phyloP scores from a whole-genome alignment of 768 basidiomycete species.

The Hysterangium stoloniferum region DNA sequence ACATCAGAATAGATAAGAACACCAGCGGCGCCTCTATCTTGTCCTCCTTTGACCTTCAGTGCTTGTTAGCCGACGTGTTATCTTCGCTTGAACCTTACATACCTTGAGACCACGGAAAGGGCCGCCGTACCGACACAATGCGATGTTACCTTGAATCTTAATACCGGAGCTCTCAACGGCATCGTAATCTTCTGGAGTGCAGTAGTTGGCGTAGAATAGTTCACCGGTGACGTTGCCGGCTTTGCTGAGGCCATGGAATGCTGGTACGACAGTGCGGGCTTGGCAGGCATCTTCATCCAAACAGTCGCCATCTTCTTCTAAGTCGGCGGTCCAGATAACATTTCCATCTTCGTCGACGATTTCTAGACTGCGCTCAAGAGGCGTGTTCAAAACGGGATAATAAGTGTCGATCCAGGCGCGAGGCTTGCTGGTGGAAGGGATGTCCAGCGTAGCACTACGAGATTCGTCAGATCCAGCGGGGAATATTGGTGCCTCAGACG shows the following conservation, averaged over 20 bases:
- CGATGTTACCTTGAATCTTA: slow-evolving; percentile 70
- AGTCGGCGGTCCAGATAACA: slow-evolving; percentile 58
- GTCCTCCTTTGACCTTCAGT: slow-evolving; percentile 65
- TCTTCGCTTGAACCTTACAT: slow-evolving; percentile 8
- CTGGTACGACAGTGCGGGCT: slow-evolving; percentile 57
- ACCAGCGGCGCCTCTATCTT: slow-evolving; percentile 74
- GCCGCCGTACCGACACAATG: slow-evolving; percentile 67
- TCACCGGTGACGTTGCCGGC: slow-evolving; percentile 68
- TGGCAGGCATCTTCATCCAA: slow-evolving; percentile 65
- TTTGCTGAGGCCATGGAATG: slow-evolving; percentile 83
- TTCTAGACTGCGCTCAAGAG: slow-evolving; percentile 58
- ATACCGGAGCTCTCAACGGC: slow-evolving; percentile 51
- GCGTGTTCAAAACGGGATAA: slow-evolving; percentile 81
- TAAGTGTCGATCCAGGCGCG: slow-evolving; percentile 82
- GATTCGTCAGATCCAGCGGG: slow-evolving; percentile 62
- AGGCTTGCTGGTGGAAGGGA: slow-evolving; percentile 38
- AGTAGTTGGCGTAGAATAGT: slow-evolving; percentile 76
- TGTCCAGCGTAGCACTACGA: slow-evolving; percentile 54
- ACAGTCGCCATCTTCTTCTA: slow-evolving; percentile 67
- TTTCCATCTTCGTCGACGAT: slow-evolving; percentile 52
- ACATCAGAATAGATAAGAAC: slow-evolving; percentile 81
- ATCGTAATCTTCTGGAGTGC: slow-evolving; percentile 66
- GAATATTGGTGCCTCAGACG: slow-evolving; percentile 45
- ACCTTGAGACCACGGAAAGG: slow-evolving; percentile 85
- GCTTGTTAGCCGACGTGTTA: too few species aligned